Base-by-base conservation (phyloP, 371 early-diverging fungal genomes). In the Conidiobolus incongruus region DNA sequence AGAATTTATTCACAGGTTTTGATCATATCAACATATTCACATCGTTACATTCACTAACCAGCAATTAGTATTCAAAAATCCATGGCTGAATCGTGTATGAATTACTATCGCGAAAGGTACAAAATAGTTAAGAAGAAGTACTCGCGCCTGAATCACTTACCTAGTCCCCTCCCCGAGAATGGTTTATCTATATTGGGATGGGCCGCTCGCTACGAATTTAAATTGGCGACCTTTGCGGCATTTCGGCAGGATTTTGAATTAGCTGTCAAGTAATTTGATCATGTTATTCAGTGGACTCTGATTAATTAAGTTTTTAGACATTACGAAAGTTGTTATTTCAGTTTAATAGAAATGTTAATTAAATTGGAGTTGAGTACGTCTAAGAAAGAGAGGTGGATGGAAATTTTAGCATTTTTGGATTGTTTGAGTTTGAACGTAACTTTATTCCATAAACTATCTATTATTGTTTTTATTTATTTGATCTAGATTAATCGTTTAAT, bases 201-300 rank as follows among this genome's bases (percentile, higher is more conserved):
- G 88, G 59, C 66, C 47, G 42, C 76, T 5, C 67, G 88, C n/a
- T 85, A 84, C 46, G 86, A 88, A 37, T 72, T 63, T 40, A 88
- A 88, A 54, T 53, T 70, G 46, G 85, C 61, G 4, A 66, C 70
- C 22, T 79, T 82, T 49, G 68, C 75, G 8, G 83, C 82, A 47
- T 72, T 75, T 31, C 63, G 75, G 11, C 81, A 81, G 46, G 86
- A 88, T 22, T 65, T 78, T 15, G 81, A 81, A 19, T 60, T 61
- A 5, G 77, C 82, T 1, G 54, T 75, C 11, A 74, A 66, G 72
- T 72, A 58, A 49, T 55, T 48, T 22, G 1, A 19, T 31, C 10
- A 13, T 21, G 17, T 13, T 19, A 5, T 5, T 10, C 3, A 2
- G 31, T 22, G 6, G 1, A 10, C n/a, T n/a, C n/a, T n/a, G n/a